These are phyloP conservation scores for Chalciporus sp. DNA, from an alignment of 1,284 basidiomycete species.

Conservation along the genomic window DNA sequence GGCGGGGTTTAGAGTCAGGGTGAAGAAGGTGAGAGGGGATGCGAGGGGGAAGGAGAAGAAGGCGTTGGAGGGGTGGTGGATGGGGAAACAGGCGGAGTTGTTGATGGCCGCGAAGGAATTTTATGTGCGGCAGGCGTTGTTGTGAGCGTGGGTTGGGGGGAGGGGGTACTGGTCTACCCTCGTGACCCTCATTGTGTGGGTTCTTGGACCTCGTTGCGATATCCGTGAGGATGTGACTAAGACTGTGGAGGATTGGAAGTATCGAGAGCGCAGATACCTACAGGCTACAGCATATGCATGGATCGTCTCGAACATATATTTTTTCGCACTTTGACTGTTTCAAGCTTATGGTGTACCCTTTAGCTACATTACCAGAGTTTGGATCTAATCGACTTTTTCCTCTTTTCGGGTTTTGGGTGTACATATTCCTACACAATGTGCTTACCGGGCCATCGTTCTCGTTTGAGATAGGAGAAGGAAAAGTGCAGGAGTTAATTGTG, in stretches of 20 bases:
- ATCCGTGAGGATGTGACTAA: neutral
- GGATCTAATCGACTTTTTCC: neutral
- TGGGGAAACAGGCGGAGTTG: constrained; percentile 53
- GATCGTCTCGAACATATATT: neutral
- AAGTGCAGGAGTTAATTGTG: no score
- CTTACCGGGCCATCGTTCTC: no score
- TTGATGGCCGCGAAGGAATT: constrained; percentile 55
- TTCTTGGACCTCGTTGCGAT: neutral
- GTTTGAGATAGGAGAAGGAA: no score
- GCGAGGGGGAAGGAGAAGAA: constrained; percentile 55
- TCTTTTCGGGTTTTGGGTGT: no score
- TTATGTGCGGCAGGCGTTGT: constrained; percentile 44
- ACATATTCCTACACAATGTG: no score
- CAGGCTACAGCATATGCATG: neutral
- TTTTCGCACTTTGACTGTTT: neutral
- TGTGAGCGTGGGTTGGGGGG: constrained; percentile 12
- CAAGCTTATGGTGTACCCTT: neutral
- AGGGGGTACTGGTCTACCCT: neutral
- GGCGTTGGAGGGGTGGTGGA: constrained; percentile 63
- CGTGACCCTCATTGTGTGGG: no score
- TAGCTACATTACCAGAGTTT: neutral
- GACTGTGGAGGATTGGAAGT: no score
- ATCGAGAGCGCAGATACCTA: neutral
- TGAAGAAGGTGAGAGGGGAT: constrained; percentile 72
- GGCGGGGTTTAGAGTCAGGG: constrained; percentile 70